A percentile compares a stretch with the other conserved stretches of the same genome.
phyloP scores from a whole-genome alignment of 129 eudicot genomes.

The Tagetes patula region DNA sequence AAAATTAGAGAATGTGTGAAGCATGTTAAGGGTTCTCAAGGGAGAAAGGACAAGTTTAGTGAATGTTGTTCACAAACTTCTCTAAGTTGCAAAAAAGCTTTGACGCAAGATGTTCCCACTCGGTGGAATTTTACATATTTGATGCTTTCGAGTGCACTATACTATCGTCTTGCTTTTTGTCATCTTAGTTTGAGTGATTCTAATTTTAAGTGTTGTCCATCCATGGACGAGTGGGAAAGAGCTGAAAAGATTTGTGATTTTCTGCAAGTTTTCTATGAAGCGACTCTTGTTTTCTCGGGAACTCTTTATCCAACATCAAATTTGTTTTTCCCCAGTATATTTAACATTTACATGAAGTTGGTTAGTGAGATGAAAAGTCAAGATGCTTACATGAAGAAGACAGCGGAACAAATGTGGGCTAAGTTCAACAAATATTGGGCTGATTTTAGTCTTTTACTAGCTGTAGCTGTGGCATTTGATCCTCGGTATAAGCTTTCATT shows the following conservation, averaged over 20 bases:
- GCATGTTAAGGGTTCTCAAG: not conserved
- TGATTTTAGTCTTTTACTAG: not conserved
- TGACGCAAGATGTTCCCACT: not conserved
- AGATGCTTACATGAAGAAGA: not conserved
- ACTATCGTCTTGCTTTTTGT: too few relatives aligned
- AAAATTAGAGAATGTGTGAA: not conserved
- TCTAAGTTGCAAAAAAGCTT: not conserved
- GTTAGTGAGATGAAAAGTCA: not conserved
- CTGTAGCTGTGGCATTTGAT: slow-evolving; percentile 3
- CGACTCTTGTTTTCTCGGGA: not conserved
- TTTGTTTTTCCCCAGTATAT: not conserved
- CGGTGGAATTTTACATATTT: not conserved
- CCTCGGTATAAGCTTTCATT: not conserved
- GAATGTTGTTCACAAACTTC: not conserved
- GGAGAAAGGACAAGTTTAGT: not conserved
- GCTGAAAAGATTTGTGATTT: not conserved
- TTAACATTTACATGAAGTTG: not conserved
- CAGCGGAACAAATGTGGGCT: not conserved
- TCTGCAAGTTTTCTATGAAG: not conserved
- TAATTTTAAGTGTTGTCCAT: too few relatives aligned
- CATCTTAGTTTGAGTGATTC: too few relatives aligned
- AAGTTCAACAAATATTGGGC: not conserved
- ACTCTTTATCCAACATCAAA: not conserved
- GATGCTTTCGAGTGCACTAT: not conserved
- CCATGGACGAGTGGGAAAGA: not conserved